A percentile compares a stretch with the other conserved stretches of the same genome.
These are phyloP conservation scores for Angomonas desouzai DNA, from an alignment of 208 protist genomes.

Conservation along the genomic window DNA sequence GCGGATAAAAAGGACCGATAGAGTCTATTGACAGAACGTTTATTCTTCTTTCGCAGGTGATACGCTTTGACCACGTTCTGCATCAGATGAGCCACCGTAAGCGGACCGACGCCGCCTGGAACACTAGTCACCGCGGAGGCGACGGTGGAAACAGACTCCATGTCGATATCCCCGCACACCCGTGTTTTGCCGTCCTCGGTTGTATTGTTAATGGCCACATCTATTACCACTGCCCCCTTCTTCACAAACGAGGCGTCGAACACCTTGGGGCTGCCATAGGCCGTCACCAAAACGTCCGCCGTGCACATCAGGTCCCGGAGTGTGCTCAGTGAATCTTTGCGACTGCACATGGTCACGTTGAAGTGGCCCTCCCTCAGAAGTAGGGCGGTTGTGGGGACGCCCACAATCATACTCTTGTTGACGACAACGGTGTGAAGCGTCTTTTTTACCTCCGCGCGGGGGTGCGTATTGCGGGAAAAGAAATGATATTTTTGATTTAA, in stretches of 20 bases:
- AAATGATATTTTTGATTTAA: conserved; percentile 18
- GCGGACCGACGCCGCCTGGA: conserved; percentile 96
- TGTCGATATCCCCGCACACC: conserved; percentile 82
- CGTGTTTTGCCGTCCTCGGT: background rate
- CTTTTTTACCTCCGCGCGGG: background rate
- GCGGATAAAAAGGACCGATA: conserved; percentile 32
- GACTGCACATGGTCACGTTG: conserved; percentile 91
- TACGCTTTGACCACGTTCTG: conserved; percentile 83
- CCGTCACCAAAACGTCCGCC: conserved; percentile 92
- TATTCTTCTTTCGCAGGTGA: conserved; percentile 28
- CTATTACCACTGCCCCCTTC: conserved; percentile 91
- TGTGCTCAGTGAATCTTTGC: conserved; percentile 65
- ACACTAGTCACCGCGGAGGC: conserved; percentile 91
- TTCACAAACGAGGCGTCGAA: conserved; percentile 83
- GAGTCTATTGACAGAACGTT: conserved; percentile 37
- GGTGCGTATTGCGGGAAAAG: background rate
- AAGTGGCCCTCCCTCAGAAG: conserved; percentile 75
- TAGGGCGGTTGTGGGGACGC: conserved; percentile 89
- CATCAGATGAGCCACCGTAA: conserved; percentile 93
- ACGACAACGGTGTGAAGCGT: conserved; percentile 89
- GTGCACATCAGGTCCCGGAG: conserved; percentile 30
- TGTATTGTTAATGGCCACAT: conserved; percentile 93
- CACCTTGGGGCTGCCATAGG: conserved; percentile 84
- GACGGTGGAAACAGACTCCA: conserved; percentile 51
- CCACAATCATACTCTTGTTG: conserved; percentile 92